Evolutionary conservation across 495 filamentous ascomycete species (phyloP).

Genomic region (Neurospora sp.): DNA sequence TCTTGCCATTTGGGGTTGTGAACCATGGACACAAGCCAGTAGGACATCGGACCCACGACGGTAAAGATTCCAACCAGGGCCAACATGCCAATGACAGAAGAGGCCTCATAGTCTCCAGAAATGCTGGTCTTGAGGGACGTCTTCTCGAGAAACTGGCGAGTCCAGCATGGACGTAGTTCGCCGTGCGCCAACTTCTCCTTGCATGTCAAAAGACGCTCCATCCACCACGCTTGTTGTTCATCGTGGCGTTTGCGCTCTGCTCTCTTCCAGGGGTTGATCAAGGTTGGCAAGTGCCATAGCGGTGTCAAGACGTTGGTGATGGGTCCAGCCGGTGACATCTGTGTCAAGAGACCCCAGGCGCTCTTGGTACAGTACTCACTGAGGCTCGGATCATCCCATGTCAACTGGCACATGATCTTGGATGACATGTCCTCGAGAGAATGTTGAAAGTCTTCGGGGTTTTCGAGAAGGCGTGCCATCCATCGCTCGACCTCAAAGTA

Average conservation of each 20-base stretch:
- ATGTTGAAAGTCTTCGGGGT: constrained; percentile 28
- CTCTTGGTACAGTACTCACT: constrained; percentile 26
- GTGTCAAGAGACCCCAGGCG: constrained; percentile 29
- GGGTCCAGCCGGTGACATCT: constrained; percentile 36
- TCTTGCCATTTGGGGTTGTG: constrained; percentile 32
- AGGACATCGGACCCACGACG: constrained; percentile 30
- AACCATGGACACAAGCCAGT: constrained; percentile 32
- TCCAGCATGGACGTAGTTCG: constrained; percentile 25
- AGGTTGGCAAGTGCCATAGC: constrained; percentile 27
- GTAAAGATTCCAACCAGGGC: constrained; percentile 36
- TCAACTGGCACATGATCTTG: constrained; percentile 32
- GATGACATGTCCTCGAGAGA: constrained; percentile 32
- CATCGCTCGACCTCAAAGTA: constrained; percentile 32
- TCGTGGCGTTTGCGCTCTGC: constrained; percentile 31
- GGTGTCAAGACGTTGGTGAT: constrained; percentile 34
- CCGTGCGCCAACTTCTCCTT: constrained; percentile 15
- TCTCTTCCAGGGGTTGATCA: constrained; percentile 31
- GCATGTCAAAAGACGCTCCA: constrained; percentile 16
- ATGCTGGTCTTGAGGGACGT: constrained; percentile 24
- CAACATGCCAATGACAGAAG: constrained; percentile 31
- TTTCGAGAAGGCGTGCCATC: constrained; percentile 24
- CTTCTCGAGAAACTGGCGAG: constrained; percentile 26
- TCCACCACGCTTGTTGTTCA: constrained; percentile 32
- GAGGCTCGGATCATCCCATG: constrained; percentile 27
- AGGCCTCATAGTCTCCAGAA: constrained; percentile 30